phyloP scores from a whole-genome alignment of 495 filamentous ascomycete genomes.

The Aspergillus saccharolyticus region DNA sequence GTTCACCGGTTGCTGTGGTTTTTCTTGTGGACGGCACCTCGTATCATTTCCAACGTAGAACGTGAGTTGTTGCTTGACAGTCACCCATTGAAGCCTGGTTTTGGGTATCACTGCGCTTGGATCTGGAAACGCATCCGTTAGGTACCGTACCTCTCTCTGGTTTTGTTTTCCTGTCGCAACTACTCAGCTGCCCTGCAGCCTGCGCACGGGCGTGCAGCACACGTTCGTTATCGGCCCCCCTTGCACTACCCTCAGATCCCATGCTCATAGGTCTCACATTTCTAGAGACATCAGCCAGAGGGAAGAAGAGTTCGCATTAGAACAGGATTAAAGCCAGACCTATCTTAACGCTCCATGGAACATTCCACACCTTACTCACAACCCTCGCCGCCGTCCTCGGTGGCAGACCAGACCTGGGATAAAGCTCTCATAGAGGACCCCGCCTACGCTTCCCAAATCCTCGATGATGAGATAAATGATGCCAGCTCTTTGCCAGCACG shows the following conservation, averaged over 20 bases:
- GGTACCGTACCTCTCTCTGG: background rate
- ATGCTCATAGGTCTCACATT: background rate
- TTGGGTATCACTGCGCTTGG: background rate
- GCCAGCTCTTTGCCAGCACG: slow-evolving; percentile 20
- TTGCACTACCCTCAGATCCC: background rate
- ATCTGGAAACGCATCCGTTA: no score
- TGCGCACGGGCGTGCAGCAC: background rate
- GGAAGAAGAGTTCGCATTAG: background rate
- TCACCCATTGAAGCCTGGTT: background rate
- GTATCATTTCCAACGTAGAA: background rate
- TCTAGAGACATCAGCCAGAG: background rate
- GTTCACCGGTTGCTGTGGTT: slow-evolving; percentile 1
- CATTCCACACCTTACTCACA: slow-evolving; percentile 6
- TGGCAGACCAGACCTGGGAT: slow-evolving; percentile 8
- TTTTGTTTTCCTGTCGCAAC: background rate
- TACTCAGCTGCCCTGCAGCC: no score
- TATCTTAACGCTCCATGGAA: background rate
- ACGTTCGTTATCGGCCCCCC: no score
- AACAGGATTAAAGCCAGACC: background rate
- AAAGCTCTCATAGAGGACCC: background rate
- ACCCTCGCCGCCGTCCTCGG: slow-evolving; percentile 13
- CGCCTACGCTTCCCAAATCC: background rate
- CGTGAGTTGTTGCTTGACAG: background rate
- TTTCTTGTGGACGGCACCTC: background rate
- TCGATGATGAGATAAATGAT: background rate